Base-by-base conservation (phyloP, 1,284 basidiomycete species). In the Dichomitus squalens region DNA sequence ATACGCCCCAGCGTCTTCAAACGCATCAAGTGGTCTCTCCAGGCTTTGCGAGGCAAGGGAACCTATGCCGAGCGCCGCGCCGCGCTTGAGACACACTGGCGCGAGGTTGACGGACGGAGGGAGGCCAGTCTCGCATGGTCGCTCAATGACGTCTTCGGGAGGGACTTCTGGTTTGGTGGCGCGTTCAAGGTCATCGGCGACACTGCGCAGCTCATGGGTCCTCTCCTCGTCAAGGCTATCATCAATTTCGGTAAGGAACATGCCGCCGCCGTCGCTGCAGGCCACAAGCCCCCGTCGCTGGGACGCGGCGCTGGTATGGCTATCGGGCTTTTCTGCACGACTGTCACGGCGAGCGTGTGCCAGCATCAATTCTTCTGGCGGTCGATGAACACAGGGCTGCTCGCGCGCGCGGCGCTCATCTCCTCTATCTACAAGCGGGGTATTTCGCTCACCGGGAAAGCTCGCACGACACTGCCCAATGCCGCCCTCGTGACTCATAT, bases 351-450 rank as follows among this genome's bases (percentile, higher is more conserved):
- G 1, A 85, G 82, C 52, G 70, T 90, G 18, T 79, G 79, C 60
- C 82, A 85, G 58, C 86, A 90, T 67, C 86, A 89, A 79, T 92
- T 90, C 73, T 92, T 92, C 77, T 92, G 86, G 83, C 79, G 87
- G 29, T 86, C 86, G 1, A 89, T 89, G 87, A 76, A 79, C 11
- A 84, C 84, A 0, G 90, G 90, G 33, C 83, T 90, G 4, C 76
- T 93, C 27, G 79, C 84, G 0, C 81, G 92, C 43, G 86, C 86
- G 0, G 85, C 90, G 0, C 78, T 95, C 41, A 92, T 91, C 54
- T 81, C 83, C 41, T 86, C 87, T 0, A 83, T 93, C 23, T 95
- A 92, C 75, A 84, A 86, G 59, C 85, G 89, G 27, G 83, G 87
- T 2, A 79, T 93, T 47, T 74, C 75, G 35, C 76, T 94, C 43